phyloP scores from a whole-genome alignment of 2,329 filamentous ascomycete genomes.

The Rasamsonia emersonii region DNA sequence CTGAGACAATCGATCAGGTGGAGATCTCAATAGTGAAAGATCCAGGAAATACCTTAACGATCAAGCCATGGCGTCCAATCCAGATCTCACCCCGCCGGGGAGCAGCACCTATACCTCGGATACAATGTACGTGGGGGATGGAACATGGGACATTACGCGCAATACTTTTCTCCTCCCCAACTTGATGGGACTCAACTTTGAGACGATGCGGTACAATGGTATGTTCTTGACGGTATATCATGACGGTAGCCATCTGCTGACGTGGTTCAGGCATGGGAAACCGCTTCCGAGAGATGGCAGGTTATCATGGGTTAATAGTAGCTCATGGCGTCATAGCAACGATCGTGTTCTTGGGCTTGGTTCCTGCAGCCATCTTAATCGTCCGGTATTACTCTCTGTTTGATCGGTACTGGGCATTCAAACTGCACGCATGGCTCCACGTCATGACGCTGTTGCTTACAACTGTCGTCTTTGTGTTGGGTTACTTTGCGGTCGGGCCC shows the following conservation, averaged over 20 bases:
- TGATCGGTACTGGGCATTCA: slow-evolving; percentile 47
- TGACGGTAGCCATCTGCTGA: slow-evolving; percentile 9
- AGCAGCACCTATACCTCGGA: slow-evolving; percentile 54
- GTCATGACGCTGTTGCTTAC: slow-evolving; percentile 51
- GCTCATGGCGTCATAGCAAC: slow-evolving; percentile 54
- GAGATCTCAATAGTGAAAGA: slow-evolving; percentile 5
- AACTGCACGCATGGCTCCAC: slow-evolving; percentile 56
- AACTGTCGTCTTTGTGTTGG: slow-evolving; percentile 54
- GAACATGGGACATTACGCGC: slow-evolving; percentile 55
- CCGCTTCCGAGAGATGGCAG: slow-evolving; percentile 50
- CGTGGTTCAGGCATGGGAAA: slow-evolving; percentile 53
- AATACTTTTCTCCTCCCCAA: slow-evolving; percentile 59
- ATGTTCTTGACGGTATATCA: slow-evolving; percentile 13
- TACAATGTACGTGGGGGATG: slow-evolving; percentile 57
- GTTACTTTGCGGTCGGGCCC: slow-evolving; percentile 56
- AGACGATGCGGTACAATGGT: slow-evolving; percentile 61
- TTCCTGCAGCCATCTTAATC: slow-evolving; percentile 52
- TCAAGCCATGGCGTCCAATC: slow-evolving; percentile 23
- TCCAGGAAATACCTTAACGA: slow-evolving; percentile 3
- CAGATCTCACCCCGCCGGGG: slow-evolving; percentile 47
- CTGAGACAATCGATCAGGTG: slow-evolving; percentile 12
- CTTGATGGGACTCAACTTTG: slow-evolving; percentile 56
- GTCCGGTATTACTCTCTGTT: slow-evolving; percentile 52
- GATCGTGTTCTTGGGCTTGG: slow-evolving; percentile 52
- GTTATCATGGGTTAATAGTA: slow-evolving; percentile 50